Evolutionary conservation across 768 basidiomycete genomes (phyloP), one percentile per base, ranked within the genome.

Genomic region (Naganishia randhawae): DNA sequence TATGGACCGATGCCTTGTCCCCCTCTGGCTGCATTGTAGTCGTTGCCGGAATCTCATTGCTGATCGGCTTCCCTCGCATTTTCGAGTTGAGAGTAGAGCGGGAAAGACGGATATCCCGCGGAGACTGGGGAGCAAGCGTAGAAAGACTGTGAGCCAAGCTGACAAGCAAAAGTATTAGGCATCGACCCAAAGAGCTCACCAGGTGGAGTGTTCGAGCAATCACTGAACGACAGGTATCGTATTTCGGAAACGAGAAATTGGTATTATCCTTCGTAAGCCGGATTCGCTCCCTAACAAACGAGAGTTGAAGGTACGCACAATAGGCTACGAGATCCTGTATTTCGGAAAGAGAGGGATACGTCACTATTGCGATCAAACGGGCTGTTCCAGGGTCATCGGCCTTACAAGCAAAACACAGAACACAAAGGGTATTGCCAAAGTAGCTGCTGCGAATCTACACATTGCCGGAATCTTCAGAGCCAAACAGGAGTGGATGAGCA

Each of bases 241-340:
- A 22, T 27, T 22, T 61, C 33, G 57, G 39, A 19, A 61, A 35
- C 22, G n/a, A 19, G 25, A 27, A 25, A 25, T 27, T 25, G 37
- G 4, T 4, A 33, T 61, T 22, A 9, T 37, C 19, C 17, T 39
- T 35, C 7, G 9, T 41, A 14, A 61, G 54, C 37, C 13, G 22
- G 14, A 61, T n/a, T 2, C 39, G 22, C 16, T 17, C 10, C 37
- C 37, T 39, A 25, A 37, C 22, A 39, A 61, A 10, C 57, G 37
- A 42, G 39, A 41, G 25, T 29, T 39, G 39, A 19, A 6, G 9
- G 39, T 61, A 61, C 57, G 57, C 57, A 61, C 57, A 61, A 61
- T 61, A 61, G 25, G 57, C 57, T 37, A 61, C 57, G 35, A 61
- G 39, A 35, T 61, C 57, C 57, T 61, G n/a, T n/a, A n/a, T n/a